Evolutionary conservation across 2,329 filamentous ascomycete species (phyloP), one percentile per base, ranked within the genome.

Genomic region (Stachybotrys elegans): DNA sequence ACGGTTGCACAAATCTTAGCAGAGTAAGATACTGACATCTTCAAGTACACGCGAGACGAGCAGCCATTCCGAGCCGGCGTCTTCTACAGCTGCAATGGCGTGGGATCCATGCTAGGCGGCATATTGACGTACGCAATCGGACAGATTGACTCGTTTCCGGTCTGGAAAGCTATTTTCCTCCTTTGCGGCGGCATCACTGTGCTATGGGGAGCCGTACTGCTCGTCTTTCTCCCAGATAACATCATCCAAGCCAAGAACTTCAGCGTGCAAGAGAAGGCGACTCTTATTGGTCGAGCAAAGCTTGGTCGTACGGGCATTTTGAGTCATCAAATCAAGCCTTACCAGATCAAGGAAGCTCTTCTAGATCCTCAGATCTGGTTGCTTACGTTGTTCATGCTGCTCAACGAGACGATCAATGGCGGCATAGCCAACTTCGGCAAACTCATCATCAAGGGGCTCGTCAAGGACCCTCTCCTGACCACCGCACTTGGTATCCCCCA

Each of bases 251-350:
- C n/a, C n/a, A n/a, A n/a, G n/a, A n/a, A n/a, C n/a, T n/a, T n/a
- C n/a, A n/a, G n/a, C n/a, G n/a, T n/a, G n/a, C n/a, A n/a, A n/a
- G n/a, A n/a, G n/a, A n/a, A n/a, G n/a, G n/a, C n/a, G n/a, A n/a
- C n/a, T 45, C 83, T 76, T 0, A 82, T 84, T 3, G 78, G 75
- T 46, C 86, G 83, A 55, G 72, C 88, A 9, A 75, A 66, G 4
- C 59, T 68, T 1, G 70, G 75, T 22, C 55, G 64, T 42, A 71
- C 69, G 0, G 72, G 72, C 5, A 66, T 76, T 3, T 57, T 73
- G 12, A 76, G 73, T 52, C 62, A 65, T 39, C 62, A 59, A 2
- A 71, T 77, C 52, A 75, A 75, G 46, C 62, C 58, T 51, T 59
- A 65, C 12, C 74, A 77, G 45, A 68, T 77, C 27, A 61, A 63